Base-by-base conservation (phyloP, 768 basidiomycete genomes). In the Amanita inopinata region DNA sequence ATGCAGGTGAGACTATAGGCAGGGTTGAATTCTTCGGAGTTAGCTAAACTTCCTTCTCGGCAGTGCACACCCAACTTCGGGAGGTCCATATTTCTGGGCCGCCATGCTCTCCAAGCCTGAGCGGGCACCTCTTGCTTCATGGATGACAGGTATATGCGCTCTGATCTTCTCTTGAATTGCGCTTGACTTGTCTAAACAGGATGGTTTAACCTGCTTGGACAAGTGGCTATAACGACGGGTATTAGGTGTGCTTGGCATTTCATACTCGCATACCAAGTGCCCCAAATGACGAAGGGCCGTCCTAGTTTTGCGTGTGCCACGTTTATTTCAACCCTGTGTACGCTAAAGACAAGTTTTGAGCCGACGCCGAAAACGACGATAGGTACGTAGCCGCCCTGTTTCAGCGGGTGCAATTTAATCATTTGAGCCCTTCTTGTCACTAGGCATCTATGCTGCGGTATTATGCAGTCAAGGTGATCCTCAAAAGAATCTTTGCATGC, bases 1-100 rank as follows among this genome's bases (percentile, higher is more conserved):
- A 42, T 73, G 70, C 67, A 71, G 71, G 70, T 68, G 46, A 10
- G 48, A 9, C 14, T 4, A 11, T 23, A 12, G 37, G 14, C n/a
- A 20, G 12, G 11, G 39, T 43, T 34, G 11, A 25, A 9, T 1
- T n/a, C 17, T 27, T n/a, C 10, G 11, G 24, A 17, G 8, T 14
- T 10, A 27, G 43, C 28, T 33, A 10, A 20, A 42, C 19, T 12
- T 47, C 32, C 31, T 11, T 19, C 7, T 28, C 18, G 38, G 5
- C 46, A 81, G 78, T 48, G 78, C 80, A 2, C 80, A 78, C 61
- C 80, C 78, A 3, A 81, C 80, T 2, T 78, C 74, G 37, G 80
- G 83, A 4, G 83, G 83, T 0, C 83, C 84, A 0, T 84, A 85
- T 52, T 84, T 78, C 58, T 85, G 83, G 84, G 77, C 82, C n/a